Evolutionary conservation across 805 yeast species (phyloP), one percentile per base, ranked within the genome.

Genomic region (Isabelozyma gotoi): DNA sequence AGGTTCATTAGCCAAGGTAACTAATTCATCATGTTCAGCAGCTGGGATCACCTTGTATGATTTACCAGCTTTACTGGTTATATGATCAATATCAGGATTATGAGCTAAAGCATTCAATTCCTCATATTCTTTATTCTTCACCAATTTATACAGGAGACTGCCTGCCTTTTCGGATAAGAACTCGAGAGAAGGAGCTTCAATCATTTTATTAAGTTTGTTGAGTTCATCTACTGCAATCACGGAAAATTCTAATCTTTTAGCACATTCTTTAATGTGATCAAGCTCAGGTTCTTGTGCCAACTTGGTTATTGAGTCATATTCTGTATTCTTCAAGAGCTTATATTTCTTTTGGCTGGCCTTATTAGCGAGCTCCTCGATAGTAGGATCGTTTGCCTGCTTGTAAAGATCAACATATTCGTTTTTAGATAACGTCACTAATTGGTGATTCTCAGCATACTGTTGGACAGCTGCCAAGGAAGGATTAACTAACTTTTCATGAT

Each of bases 371-470:
- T 59, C 59, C 5, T 61, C 67, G 1, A 57, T n/a, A 1, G 52
- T 31, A 8, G 71, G 70, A 16, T 63, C 67, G 35, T 62, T 49
- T 1, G 67, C 64, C 18, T 42, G 29, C 24, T 54, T 53, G 18
- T 56, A 62, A 33, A 71, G 53, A 16, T 55, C 51, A 17, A 73
- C 57, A 39, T 65, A 68, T 44, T 71, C 76, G 1, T 44, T 34
- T 42, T 60, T 57, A 1, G 60, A 40, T 36, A 71, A 52, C 2
- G 74, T 63, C 6, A 66, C 58, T 40, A 66, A 59, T 11, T 59
- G 57, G 36, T 56, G 60, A n/a, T 44, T 59, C 38, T 67, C 73
- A 1, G 74, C 74, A 10, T 60, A 62, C 11, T 51, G 44, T 38
- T 68, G 63, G 5, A 71, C 60, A 31, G 64, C 70, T 16, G 58